Conservation (phyloP, 352 stramenopile genomes). For the Phytophthora sojae region DNA sequence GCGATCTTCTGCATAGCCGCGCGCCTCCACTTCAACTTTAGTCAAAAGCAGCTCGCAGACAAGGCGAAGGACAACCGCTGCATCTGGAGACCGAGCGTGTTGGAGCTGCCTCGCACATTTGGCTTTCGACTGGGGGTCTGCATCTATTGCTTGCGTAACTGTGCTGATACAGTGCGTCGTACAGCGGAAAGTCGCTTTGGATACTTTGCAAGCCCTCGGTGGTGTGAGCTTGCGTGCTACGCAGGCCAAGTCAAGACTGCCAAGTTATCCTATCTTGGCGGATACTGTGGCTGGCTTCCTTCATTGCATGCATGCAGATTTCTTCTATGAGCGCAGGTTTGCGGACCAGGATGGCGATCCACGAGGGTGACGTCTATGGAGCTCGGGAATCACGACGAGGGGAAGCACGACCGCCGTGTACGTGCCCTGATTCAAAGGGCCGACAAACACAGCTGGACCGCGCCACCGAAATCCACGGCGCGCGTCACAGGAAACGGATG, state of each 20-base stretch:
- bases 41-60: background rate
- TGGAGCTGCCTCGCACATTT: too few species aligned
- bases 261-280: too few species aligned
- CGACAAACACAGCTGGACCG: background rate
- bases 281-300: background rate
- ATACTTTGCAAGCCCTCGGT: background rate
- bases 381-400: too few species aligned
- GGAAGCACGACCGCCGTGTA: conserved; percentile 2
- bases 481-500: conserved; percentile 1
- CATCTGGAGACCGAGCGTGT: too few species aligned
- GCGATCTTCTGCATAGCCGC: conserved; percentile 12
- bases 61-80: too few species aligned
- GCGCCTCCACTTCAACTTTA: background rate
- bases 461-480: conserved; percentile 2
- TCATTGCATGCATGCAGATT: background rate
- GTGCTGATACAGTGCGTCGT: too few species aligned
- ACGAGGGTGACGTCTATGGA: background rate
- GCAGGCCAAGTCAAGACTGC: background rate
- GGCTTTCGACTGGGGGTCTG: too few species aligned
- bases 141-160: too few species aligned
- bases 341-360: background rate
- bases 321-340: background rate
- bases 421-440: background rate
- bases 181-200: conserved; percentile 17
- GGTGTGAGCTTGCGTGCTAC: background rate